phyloP scores from a whole-genome alignment of 106 monocot genomes.

The Narthecium ossifragum region DNA sequence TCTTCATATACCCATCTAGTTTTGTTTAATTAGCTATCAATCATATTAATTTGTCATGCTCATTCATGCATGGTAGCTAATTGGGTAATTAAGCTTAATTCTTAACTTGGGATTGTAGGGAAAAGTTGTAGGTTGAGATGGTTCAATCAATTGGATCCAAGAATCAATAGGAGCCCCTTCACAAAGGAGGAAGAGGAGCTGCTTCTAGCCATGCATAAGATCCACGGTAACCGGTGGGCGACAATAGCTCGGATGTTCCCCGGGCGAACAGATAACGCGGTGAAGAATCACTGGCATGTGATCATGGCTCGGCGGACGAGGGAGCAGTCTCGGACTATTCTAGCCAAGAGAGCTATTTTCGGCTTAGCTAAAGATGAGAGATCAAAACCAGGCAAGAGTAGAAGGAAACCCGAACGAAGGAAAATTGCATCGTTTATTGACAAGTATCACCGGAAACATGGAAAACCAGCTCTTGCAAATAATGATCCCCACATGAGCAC shows the following conservation, averaged over 20 bases:
- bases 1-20: background rate
- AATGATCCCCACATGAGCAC: background rate
- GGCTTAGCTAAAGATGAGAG: background rate
- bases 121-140: constrained; percentile 69
- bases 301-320: constrained; percentile 34
- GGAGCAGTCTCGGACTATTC: constrained; percentile 9
- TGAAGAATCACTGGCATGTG: constrained; percentile 74
- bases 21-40: background rate
- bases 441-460: background rate
- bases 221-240: constrained; percentile 49
- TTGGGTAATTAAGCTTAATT: background rate
- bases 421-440: background rate
- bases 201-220: constrained; percentile 26
- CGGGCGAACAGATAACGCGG: constrained; percentile 53
- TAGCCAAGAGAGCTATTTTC: background rate
- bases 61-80: background rate
- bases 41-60: background rate
- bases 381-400: too few relatives aligned
- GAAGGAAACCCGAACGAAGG: background rate
- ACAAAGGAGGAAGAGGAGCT: constrained; percentile 43
- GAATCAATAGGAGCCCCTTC: constrained; percentile 53
- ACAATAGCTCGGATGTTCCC: constrained; percentile 47
- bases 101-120: constrained; percentile 15
- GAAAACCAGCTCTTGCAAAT: background rate
- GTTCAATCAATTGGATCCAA: constrained; percentile 62